phyloP scores from a whole-genome alignment of 345 rosid genomes.

The Psidium friedrichsthalianum region DNA sequence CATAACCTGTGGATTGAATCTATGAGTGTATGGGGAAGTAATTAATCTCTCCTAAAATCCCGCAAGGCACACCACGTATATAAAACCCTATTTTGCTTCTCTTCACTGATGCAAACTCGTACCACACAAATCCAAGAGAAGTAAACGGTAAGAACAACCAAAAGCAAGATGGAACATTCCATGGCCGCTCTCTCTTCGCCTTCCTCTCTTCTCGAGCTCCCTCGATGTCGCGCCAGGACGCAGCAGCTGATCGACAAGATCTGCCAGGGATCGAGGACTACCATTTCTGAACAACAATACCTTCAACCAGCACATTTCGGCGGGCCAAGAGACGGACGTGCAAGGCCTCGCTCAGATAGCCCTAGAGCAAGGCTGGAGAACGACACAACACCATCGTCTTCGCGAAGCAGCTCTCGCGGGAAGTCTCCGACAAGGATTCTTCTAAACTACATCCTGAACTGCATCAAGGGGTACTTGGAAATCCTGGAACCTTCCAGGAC shows the following conservation, averaged over 20 bases:
- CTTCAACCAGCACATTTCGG: not conserved
- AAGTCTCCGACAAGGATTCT: not conserved
- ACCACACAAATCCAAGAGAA: no score
- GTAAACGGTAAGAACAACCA: no score
- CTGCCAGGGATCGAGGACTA: not conserved
- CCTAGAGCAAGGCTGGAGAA: not conserved
- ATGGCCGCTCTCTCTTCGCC: not conserved
- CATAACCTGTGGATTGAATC: no score
- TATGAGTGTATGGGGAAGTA: slow-evolving; percentile 3
- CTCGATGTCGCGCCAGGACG: not conserved
- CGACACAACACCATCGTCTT: not conserved
- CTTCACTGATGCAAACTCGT: no score
- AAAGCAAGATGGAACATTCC: not conserved
- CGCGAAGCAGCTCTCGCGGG: not conserved
- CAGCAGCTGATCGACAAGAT: not conserved
- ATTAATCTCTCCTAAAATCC: no score
- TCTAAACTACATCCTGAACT: no score
- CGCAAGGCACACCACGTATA: no score
- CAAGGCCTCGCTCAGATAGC: not conserved
- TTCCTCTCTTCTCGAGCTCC: not conserved
- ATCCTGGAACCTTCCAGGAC: no score
- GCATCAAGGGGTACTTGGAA: no score
- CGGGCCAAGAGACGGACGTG: not conserved
- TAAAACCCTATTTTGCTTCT: no score
- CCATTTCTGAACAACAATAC: not conserved